Percentiles rank a stretch among this genome's conserved stretches.
These are phyloP conservation scores for Melanogaster broomeanus DNA, from an alignment of 768 basidiomycete species.

Conservation along the genomic window DNA sequence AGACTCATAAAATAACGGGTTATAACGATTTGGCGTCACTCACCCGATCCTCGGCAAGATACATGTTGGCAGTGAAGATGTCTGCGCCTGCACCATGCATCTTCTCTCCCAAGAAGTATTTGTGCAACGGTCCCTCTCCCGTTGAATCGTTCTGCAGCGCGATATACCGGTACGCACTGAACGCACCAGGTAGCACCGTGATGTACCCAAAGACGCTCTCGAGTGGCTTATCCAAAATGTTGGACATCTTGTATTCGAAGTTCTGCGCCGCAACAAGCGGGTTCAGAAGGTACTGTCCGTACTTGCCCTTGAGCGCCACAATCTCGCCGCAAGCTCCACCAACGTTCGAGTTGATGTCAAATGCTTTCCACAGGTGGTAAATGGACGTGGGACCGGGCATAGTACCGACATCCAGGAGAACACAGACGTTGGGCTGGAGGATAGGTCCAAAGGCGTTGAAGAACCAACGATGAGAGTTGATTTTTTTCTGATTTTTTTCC, in stretches of 20 bases:
- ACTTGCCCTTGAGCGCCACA: constrained; percentile 87
- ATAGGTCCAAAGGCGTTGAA: constrained; percentile 88
- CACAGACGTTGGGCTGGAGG: constrained; percentile 89
- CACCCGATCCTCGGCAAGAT: constrained; percentile 86
- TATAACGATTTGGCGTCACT: constrained; percentile 18
- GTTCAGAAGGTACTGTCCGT: constrained; percentile 75
- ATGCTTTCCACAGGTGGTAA: constrained; percentile 94
- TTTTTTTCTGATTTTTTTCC: constrained; percentile 94
- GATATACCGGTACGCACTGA: constrained; percentile 89
- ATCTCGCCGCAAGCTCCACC: constrained; percentile 97
- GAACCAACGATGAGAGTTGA: constrained; percentile 94
- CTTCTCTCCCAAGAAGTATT: constrained; percentile 97
- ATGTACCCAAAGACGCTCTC: constrained; percentile 94
- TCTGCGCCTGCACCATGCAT: constrained; percentile 88
- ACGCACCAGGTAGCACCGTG: constrained; percentile 90
- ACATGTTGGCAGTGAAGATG: constrained; percentile 97
- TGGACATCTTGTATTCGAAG: constrained; percentile 93
- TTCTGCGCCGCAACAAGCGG: constrained; percentile 91
- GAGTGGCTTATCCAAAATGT: constrained; percentile 90
- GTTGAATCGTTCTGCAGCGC: constrained; percentile 83
- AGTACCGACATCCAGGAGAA: constrained; percentile 85
- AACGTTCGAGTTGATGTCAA: constrained; percentile 89
- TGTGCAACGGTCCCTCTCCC: constrained; percentile 88
- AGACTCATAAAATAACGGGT: constrained; percentile 11
- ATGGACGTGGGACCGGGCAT: constrained; percentile 87